Evolutionary conservation across 805 yeast genomes (phyloP).

Genomic region (Cyberlindnera lachancei): DNA sequence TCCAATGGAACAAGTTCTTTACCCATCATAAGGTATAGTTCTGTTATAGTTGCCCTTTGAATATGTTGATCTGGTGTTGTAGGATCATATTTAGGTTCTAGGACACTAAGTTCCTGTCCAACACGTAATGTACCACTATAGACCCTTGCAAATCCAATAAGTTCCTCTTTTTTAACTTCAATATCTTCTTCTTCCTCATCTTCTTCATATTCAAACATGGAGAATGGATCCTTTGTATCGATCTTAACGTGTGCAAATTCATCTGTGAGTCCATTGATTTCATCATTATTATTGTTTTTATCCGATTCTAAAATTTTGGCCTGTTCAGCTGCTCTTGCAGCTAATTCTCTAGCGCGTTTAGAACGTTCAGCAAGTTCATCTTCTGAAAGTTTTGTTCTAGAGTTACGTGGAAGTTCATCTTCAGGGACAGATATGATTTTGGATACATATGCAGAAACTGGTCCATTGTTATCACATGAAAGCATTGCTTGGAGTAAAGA

Average conservation of each 20-base stretch:
- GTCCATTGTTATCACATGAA: slow-evolving; percentile 59
- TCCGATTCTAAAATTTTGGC: slow-evolving; percentile 27
- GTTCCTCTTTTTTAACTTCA: slow-evolving; percentile 44
- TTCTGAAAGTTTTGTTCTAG: slow-evolving; percentile 32
- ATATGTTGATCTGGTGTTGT: slow-evolving; percentile 45
- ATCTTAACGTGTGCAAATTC: slow-evolving; percentile 19
- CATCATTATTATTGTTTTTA: slow-evolving; percentile 9
- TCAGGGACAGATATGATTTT: slow-evolving; percentile 84
- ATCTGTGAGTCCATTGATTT: slow-evolving; percentile 19
- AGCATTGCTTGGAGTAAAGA: slow-evolving; percentile 48
- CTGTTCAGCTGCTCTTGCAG: slow-evolving; percentile 58
- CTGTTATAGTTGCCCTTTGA: slow-evolving; percentile 53
- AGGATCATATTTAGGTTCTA: slow-evolving; percentile 88
- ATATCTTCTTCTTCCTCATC: slow-evolving; percentile 43
- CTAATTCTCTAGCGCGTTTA: slow-evolving; percentile 56
- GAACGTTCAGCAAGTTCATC: slow-evolving; percentile 60
- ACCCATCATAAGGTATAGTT: slow-evolving; percentile 84
- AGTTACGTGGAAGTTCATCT: slow-evolving; percentile 61
- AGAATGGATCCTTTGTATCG: slow-evolving; percentile 26
- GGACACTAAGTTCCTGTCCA: slow-evolving; percentile 68
- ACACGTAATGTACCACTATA: slow-evolving; percentile 75
- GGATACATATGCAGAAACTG: slow-evolving; percentile 73
- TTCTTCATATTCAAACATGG: slow-evolving; percentile 41
- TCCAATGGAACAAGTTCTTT: slow-evolving; percentile 73
- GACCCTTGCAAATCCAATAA: slow-evolving; percentile 84